Conservation (phyloP, 1,139 yeast genomes). For the Debaryomyces singareniensis region DNA sequence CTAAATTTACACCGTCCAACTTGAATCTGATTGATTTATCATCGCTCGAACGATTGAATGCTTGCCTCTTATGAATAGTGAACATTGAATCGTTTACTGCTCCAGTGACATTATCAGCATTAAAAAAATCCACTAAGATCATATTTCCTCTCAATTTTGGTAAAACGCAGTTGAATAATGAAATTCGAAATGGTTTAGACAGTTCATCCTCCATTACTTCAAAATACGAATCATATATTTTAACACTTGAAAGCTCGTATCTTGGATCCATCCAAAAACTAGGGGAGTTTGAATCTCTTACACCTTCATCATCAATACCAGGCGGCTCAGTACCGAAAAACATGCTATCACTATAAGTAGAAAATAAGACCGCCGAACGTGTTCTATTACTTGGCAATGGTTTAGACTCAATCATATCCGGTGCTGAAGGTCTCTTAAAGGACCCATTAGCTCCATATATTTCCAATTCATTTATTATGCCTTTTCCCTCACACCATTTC, state of each 20-base stretch:
- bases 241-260: constrained; percentile 47
- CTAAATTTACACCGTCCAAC: constrained; percentile 58
- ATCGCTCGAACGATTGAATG: constrained; percentile 22
- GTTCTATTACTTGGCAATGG: background rate
- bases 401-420: constrained; percentile 1
- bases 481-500: constrained; percentile 68
- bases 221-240: constrained; percentile 50
- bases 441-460: constrained; percentile 57
- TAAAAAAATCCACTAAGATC: constrained; percentile 58
- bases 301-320: constrained; percentile 1
- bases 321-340: constrained; percentile 14
- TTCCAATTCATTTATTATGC: constrained; percentile 57
- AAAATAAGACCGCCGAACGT: constrained; percentile 1
- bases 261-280: background rate
- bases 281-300: background rate
- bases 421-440: constrained; percentile 9
- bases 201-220: constrained; percentile 29
- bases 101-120: constrained; percentile 66
- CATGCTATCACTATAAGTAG: constrained; percentile 17
- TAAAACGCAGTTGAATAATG: constrained; percentile 60
- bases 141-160: constrained; percentile 55
- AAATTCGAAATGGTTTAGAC: constrained; percentile 40
- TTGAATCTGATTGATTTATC: constrained; percentile 53
- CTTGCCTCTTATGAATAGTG: constrained; percentile 57
- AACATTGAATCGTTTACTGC: constrained; percentile 68